Evolutionary conservation across 768 basidiomycete species (phyloP), one percentile per base, ranked within the genome.

Genomic region (Kwoniella heveanensis): DNA sequence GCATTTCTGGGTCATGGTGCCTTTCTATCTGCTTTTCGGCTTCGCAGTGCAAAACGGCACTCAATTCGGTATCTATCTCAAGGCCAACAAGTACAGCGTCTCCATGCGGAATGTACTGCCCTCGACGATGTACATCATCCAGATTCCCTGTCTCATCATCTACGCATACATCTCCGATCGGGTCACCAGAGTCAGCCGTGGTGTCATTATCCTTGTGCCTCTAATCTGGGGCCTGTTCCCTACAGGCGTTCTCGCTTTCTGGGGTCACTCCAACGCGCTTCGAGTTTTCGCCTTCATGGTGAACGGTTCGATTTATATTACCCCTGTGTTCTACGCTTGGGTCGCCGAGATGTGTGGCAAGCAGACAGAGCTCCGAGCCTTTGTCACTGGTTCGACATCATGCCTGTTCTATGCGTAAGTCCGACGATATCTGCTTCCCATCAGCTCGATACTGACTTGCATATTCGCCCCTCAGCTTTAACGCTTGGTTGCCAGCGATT

Each of bases 241-340:
- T 1, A 68, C 67, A 6, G 67, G 47, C 27, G 51, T 68, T 12
- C 56, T 68, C 1, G 58, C 59, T 22, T 61, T 68, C 46, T 68
- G 59, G 58, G 53, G 59, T 0, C 53, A 44, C 13, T 57, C 58
- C 12, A 57, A 65, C 19, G 17, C 59, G 12, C 46, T 62, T 8
- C 22, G 64, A 29, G 55, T 68, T 17, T 65, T 68, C 51, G 62
- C 63, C 0, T 68, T 68, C 54, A 65, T 68, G 59, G 58, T 64
- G 24, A 57, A 53, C 46, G 53, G 54, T 0, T 52, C 58, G 1
- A 25, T 54, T 21, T 67, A 59, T 48, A 57, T 66, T 15, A 66
- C 65, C 7, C 65, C 55, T 19, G 60, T 66, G 25, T 62, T 62
- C 65, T 66, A 62, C 55, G 56, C 65, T 21, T 66, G 65, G 65